phyloP scores from a whole-genome alignment of 1,284 basidiomycete species.

The Cutaneotrichosporon mucoides region DNA sequence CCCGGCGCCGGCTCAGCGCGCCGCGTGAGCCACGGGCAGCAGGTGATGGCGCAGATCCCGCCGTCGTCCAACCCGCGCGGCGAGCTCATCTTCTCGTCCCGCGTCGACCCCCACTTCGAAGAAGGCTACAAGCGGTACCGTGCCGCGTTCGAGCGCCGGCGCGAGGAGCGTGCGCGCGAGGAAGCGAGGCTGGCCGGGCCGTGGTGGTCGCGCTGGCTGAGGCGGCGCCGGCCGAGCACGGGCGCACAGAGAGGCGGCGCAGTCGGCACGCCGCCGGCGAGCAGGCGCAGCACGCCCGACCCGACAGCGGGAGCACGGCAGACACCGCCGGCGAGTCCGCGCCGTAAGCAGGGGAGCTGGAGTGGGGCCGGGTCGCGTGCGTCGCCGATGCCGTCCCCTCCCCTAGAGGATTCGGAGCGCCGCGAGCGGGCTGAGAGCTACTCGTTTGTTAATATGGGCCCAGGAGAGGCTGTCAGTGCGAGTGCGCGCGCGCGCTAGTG shows the following conservation, averaged over 20 bases:
- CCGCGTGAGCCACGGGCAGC: slow-evolving; percentile 7
- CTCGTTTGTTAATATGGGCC: slow-evolving; percentile 12
- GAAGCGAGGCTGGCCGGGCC: slow-evolving; percentile 21
- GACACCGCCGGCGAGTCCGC: too few relatives aligned
- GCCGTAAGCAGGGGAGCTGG: too few relatives aligned
- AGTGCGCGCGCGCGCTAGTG: not conserved
- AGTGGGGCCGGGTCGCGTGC: too few relatives aligned
- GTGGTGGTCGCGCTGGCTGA: slow-evolving; percentile 13
- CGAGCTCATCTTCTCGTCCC: slow-evolving; percentile 90
- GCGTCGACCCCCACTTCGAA: slow-evolving; percentile 74
- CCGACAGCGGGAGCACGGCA: not conserved
- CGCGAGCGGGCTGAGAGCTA: slow-evolving; percentile 17
- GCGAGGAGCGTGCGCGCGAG: slow-evolving; percentile 59
- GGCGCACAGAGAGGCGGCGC: too few relatives aligned
- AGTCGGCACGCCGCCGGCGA: not conserved
- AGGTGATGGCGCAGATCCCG: slow-evolving; percentile 73
- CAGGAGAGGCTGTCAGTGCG: slow-evolving; percentile 13
- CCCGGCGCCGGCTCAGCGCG: too few relatives aligned
- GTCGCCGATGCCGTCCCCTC: not conserved
- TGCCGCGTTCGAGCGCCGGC: slow-evolving; percentile 76
- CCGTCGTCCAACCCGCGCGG: slow-evolving; percentile 86
- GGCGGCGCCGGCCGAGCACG: not conserved
- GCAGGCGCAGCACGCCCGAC: slow-evolving; percentile 6
- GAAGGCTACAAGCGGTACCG: slow-evolving; percentile 93
- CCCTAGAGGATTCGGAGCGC: not conserved